A percentile compares a stretch with the other conserved stretches of the same genome.
Evolutionary conservation across 2,329 filamentous ascomycete species (phyloP).

Genomic region (Hirsutella minnesotensis): DNA sequence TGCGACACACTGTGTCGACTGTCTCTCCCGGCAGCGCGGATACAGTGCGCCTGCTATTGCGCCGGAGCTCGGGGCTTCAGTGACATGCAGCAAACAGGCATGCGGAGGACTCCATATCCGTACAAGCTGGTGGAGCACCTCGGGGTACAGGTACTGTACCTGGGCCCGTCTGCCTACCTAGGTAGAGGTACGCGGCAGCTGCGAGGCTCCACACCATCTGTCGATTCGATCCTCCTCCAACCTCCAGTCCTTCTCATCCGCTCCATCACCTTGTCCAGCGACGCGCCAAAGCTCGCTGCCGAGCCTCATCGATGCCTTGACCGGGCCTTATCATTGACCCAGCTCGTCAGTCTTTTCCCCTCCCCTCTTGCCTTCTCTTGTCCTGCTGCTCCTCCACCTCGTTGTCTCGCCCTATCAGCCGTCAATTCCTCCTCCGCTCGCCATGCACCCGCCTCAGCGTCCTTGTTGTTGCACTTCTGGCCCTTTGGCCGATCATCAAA

Average conservation of each 20-base stretch:
- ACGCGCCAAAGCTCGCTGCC: constrained; percentile 6
- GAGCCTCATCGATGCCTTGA: constrained; percentile 10
- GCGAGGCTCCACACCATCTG: constrained; percentile 2
- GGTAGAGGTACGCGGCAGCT: neutral
- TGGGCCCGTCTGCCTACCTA: neutral
- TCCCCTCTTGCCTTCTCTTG: constrained; percentile 5
- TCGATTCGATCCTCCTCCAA: constrained; percentile 6
- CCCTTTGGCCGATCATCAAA: constrained; percentile 3
- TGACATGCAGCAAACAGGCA: too few relatives aligned
- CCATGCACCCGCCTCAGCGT: neutral
- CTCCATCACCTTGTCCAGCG: neutral
- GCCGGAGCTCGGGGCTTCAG: too few relatives aligned
- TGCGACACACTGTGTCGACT: too few relatives aligned
- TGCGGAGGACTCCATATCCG: too few relatives aligned
- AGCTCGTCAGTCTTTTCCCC: constrained; percentile 19
- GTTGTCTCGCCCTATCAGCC: constrained; percentile 4
- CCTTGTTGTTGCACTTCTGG: constrained; percentile 4
- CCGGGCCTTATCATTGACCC: constrained; percentile 17
- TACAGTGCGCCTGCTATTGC: too few relatives aligned
- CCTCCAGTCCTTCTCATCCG: constrained; percentile 2
- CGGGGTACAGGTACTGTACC: too few relatives aligned
- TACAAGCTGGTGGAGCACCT: too few relatives aligned
- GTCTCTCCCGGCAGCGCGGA: too few relatives aligned
- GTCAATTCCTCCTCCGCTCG: constrained; percentile 4
- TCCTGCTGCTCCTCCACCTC: constrained; percentile 5